These are phyloP conservation scores for Psilocybe azurescens DNA, from an alignment of 768 basidiomycete genomes.

Conservation along the genomic window DNA sequence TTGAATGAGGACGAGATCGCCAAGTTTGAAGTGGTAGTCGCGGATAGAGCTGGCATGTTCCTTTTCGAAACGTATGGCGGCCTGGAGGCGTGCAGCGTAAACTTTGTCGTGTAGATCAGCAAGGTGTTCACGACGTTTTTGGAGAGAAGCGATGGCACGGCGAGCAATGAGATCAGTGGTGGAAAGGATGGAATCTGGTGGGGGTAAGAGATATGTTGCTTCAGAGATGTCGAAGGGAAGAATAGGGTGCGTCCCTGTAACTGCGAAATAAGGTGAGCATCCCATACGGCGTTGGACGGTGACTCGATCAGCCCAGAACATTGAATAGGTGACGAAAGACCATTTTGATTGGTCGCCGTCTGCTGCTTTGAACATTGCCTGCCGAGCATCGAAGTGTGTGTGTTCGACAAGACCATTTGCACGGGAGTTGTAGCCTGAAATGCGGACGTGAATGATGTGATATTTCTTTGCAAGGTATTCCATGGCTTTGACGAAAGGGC, in stretches of 20 bases:
- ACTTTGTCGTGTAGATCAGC: conserved; percentile 19
- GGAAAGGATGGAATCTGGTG: conserved; percentile 19
- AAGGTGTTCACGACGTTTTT: conserved; percentile 20
- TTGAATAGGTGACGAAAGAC: conserved; percentile 15
- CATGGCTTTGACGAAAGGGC: conserved; percentile 12
- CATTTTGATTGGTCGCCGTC: conserved; percentile 36
- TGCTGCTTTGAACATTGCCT: conserved; percentile 38
- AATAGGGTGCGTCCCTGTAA: conserved; percentile 33
- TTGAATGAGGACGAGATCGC: conserved; percentile 38
- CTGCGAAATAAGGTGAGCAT: conserved; percentile 35
- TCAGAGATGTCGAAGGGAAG: conserved; percentile 36
- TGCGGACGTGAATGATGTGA: conserved; percentile 11
- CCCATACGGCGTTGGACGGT: conserved; percentile 31
- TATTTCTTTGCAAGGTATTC: conserved; percentile 35
- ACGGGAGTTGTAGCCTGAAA: conserved; percentile 24
- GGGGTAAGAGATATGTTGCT: conserved; percentile 32
- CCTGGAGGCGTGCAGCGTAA: conserved; percentile 13
- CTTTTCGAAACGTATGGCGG: conserved; percentile 21
- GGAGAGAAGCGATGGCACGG: neutral
- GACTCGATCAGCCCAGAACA: conserved; percentile 35
- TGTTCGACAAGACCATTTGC: conserved; percentile 27
- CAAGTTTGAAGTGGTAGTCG: conserved; percentile 31
- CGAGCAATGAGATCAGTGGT: conserved; percentile 22
- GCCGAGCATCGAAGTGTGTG: conserved; percentile 31
- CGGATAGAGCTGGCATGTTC: conserved; percentile 25